Conservation (phyloP, 495 filamentous ascomycete species). For the Polyplosphaeria fusca region DNA sequence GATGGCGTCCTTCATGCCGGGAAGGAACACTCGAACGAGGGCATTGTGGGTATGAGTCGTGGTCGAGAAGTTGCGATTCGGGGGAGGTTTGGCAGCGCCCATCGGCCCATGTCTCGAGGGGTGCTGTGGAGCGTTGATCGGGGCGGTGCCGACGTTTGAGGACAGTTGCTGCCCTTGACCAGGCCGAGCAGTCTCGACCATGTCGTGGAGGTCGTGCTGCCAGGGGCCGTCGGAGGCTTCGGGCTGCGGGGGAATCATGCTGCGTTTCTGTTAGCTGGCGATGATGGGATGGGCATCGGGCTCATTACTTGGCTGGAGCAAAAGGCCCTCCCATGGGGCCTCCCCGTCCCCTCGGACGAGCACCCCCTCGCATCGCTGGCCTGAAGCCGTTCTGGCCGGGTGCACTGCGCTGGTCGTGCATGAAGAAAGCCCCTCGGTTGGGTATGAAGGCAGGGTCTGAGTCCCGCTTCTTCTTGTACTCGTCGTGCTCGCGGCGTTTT, state of each 20-base stretch:
- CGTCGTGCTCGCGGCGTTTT: slow-evolving; percentile 82
- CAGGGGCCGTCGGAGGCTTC: slow-evolving; percentile 71
- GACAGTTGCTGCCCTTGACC: too few species aligned
- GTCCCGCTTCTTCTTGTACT: slow-evolving; percentile 80
- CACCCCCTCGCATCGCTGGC: slow-evolving; percentile 28
- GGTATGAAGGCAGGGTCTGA: slow-evolving; percentile 93
- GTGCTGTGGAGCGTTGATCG: slow-evolving; percentile 1
- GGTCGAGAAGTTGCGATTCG: slow-evolving; percentile 58
- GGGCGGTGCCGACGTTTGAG: too few species aligned
- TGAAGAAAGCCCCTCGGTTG: slow-evolving; percentile 91
- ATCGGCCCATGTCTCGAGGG: neutral
- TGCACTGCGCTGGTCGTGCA: slow-evolving; percentile 88
- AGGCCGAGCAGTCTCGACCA: slow-evolving; percentile 41
- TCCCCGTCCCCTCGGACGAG: slow-evolving; percentile 55
- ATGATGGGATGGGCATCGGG: slow-evolving; percentile 3
- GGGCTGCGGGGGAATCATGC: slow-evolving; percentile 46
- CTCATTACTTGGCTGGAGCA: slow-evolving; percentile 55
- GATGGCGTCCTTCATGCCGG: slow-evolving; percentile 68
- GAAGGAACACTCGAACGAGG: slow-evolving; percentile 75
- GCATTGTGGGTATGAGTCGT: slow-evolving; percentile 71
- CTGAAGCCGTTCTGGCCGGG: slow-evolving; percentile 72
- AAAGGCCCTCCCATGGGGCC: slow-evolving; percentile 54
- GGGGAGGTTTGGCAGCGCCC: slow-evolving; percentile 12
- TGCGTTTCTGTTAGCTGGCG: slow-evolving; percentile 22
- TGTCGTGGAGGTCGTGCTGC: slow-evolving; percentile 95